Evolutionary conservation across 805 yeast genomes (phyloP), one percentile per base, ranked within the genome.

Genomic region (Kluyveromyces dobzhanskii): DNA sequence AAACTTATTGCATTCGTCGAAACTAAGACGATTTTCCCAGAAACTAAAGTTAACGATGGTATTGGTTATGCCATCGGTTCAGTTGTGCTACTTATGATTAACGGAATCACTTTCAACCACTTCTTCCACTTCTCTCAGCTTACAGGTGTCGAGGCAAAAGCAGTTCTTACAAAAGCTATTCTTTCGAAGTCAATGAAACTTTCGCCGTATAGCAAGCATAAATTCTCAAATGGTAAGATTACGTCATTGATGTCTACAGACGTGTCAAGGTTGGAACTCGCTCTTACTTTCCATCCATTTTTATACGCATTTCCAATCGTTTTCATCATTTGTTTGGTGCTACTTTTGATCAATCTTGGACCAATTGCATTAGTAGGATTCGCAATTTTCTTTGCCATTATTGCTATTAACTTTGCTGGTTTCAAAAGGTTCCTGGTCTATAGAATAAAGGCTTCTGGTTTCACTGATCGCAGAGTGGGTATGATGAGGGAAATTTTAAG

Each of bases 211-310:
- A 73, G 88, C 2, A 71, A 71, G 38, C 71, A 72, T 45, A 65
- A 71, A 43, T 84, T 63, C 51, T 78, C 94, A 1, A 69, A 76
- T 18, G 80, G 90, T 31, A 76, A 73, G 43, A 71, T 87, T 41
- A 84, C 94, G 23, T 77, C 87, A 8, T 61, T 85, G 56, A 73
- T 86, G 56, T 84, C 92, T 44, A 78, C 94, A 2, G 96, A 87
- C 56, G 65, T 86, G 28, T 73, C 88, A 12, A 75, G 95, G 53
- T 70, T 87, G 25, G 95, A 85, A 58, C 70, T 83, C 47, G 86
- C 87, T 7, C 58, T 78, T n/a, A 76, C 75, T 3, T 80, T 78
- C 46, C 76, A 78, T 50, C 82, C 83, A 4, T 76, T 79, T 51
- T 53, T 80, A 17, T 59, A 80, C 48, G 66, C 77, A 11, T 73